Conservation (phyloP, 1,139 yeast species). For the Yamadazyma oceani region DNA sequence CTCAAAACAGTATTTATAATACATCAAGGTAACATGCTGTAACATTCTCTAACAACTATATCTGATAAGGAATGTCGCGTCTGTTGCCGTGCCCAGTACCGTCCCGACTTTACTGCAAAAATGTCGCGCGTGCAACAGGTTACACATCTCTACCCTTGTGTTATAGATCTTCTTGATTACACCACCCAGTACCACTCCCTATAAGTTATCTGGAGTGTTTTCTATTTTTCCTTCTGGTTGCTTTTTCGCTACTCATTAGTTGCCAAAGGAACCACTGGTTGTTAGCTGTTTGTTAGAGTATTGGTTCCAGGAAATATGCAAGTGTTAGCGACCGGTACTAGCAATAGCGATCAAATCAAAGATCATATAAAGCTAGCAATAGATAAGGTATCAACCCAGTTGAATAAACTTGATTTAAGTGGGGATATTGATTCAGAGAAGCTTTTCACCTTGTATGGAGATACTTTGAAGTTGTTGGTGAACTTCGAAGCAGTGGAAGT, state of each 20-base stretch:
- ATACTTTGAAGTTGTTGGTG: conserved; percentile 8
- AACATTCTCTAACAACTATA: too few species aligned
- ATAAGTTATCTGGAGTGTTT: background rate
- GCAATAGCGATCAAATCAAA: conserved; percentile 3
- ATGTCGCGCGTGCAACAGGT: background rate
- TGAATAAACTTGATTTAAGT: too few species aligned
- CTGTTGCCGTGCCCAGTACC: too few species aligned
- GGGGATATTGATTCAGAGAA: conserved; percentile 6
- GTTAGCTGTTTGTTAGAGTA: too few species aligned
- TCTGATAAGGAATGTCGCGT: too few species aligned
- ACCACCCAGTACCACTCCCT: background rate
- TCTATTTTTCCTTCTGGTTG: background rate
- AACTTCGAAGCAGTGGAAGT: conserved; percentile 44
- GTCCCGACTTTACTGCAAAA: background rate
- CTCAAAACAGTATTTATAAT: too few species aligned
- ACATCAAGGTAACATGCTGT: too few species aligned
- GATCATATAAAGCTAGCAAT: conserved; percentile 4
- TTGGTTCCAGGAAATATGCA: too few species aligned
- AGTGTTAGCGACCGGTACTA: conserved; percentile 4
- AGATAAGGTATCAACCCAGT: conserved; percentile 5
- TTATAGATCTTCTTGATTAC: background rate
- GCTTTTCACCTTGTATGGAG: conserved; percentile 4
- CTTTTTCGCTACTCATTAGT: background rate
- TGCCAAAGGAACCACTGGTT: too few species aligned
- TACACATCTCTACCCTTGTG: background rate